These are phyloP conservation scores for Fusarium begoniae DNA, from an alignment of 2,329 filamentous ascomycete species.

Conservation along the genomic window DNA sequence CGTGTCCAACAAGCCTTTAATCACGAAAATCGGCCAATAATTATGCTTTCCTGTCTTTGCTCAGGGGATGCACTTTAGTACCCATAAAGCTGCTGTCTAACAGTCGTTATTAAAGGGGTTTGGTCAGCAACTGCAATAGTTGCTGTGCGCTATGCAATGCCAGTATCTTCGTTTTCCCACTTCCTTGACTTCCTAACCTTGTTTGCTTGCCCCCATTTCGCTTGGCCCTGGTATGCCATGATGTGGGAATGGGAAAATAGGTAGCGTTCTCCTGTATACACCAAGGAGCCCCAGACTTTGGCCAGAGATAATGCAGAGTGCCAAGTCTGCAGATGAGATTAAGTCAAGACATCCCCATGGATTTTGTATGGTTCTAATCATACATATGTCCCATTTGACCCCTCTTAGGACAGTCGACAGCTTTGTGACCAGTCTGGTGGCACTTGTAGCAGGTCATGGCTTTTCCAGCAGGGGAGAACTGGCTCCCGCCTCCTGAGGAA, in stretches of 20 bases:
- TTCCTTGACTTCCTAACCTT: neutral
- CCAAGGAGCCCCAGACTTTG: neutral
- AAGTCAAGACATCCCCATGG: neutral
- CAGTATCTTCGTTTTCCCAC: neutral
- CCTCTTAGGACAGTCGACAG: constrained; percentile 61
- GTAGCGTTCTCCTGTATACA: neutral
- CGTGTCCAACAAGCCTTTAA: neutral
- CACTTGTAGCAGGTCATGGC: constrained; percentile 66
- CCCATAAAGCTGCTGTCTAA: neutral
- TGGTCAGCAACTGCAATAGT: neutral
- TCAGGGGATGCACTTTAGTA: neutral
- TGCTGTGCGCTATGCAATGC: neutral
- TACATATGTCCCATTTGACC: neutral
- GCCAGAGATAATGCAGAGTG: neutral
- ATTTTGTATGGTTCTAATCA: neutral
- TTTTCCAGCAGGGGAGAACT: constrained; percentile 37
- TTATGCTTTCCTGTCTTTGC: neutral
- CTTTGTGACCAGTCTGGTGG: constrained; percentile 68
- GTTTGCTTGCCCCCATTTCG: neutral
- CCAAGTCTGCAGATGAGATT: neutral
- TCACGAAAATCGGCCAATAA: neutral
- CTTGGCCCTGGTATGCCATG: neutral
- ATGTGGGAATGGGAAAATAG: neutral
- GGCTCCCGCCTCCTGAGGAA: constrained; percentile 53
- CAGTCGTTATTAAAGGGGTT: neutral